Evolutionary conservation across 345 rosid genomes (phyloP), one percentile per base, ranked within the genome.

Genomic region (Linum tenue): DNA sequence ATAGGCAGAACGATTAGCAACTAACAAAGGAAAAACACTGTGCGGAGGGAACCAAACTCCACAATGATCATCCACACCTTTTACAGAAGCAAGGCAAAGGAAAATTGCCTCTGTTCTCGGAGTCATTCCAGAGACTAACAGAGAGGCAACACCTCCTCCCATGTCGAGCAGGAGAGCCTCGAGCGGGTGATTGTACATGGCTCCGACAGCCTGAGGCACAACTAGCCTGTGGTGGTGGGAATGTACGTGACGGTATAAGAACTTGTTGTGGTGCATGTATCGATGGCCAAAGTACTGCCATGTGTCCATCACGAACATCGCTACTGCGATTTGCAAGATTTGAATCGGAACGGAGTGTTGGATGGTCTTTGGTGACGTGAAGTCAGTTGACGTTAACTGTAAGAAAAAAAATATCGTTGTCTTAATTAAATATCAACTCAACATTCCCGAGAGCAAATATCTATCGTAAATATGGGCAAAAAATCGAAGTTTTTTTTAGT

Each of bases 111-210:
- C 83, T 5, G 87, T 86, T 15, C 89, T 72, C 5, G 92, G 87
- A 15, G 89, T 82, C 92, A 86, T 86, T 43, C 89, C 89, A 1
- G 92, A 82, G 39, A 81, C 70, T 9, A 86, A 82, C 77, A 84
- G 84, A 55, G 89, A 80, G 60, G 80, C 63, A 39, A 87, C 92
- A 48, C 86, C 89, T 1, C 89, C 92, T 4, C 81, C 79, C 6
- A 85, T 86, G 70, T 86, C 92, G 0, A 81, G 85, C 66, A 86
- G 84, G 55, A 86, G 85, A 55, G 86, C 89, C 72, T 86, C 92
- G 1, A 84, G 78, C 0, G 89, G 92, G 69, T 86, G 89, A 62
- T 86, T 86, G 50, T 78, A 86, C 60, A 84, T 87, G 56, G 92
- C 89, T 39, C 89, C 89, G 8, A 86, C 73, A 53, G 92, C 92